These are phyloP conservation scores for Podospora australis DNA, from an alignment of 495 filamentous ascomycete species.

Conservation along the genomic window DNA sequence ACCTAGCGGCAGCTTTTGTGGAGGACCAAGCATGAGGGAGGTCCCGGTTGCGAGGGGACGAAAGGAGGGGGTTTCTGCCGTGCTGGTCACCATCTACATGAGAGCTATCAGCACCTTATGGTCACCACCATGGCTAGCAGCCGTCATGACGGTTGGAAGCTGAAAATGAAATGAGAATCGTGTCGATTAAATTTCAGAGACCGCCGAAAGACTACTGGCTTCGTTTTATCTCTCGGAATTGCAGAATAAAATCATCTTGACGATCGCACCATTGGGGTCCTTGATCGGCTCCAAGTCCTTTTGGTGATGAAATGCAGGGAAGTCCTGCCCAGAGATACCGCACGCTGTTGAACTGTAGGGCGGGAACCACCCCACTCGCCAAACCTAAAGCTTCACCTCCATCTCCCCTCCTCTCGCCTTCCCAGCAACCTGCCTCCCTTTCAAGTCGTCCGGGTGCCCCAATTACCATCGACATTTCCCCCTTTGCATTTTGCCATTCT, in stretches of 20 bases:
- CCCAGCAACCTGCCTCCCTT: constrained; percentile 5
- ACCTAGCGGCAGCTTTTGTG: constrained; percentile 19
- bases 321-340: constrained; percentile 5
- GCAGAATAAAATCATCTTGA: not conserved
- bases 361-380: constrained; percentile 30
- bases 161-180: not conserved
- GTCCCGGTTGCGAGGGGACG: constrained; percentile 15
- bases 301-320: constrained; percentile 15
- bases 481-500: not conserved
- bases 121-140: not conserved
- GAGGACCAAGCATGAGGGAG: constrained; percentile 18
- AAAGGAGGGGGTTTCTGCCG: constrained; percentile 2
- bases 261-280: not conserved
- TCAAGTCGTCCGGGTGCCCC: constrained; percentile 7
- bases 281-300: constrained; percentile 7
- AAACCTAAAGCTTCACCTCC: constrained; percentile 28
- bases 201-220: too few relatives aligned
- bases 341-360: constrained; percentile 15
- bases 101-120: not conserved
- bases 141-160: not conserved
- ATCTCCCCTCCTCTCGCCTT: constrained; percentile 17
- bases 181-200: too few relatives aligned
- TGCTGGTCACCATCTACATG: not conserved
- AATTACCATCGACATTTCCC: not conserved
- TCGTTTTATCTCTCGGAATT: not conserved